Conservation (phyloP, 495 filamentous ascomycete species). For the Penicillium robsamsonii region DNA sequence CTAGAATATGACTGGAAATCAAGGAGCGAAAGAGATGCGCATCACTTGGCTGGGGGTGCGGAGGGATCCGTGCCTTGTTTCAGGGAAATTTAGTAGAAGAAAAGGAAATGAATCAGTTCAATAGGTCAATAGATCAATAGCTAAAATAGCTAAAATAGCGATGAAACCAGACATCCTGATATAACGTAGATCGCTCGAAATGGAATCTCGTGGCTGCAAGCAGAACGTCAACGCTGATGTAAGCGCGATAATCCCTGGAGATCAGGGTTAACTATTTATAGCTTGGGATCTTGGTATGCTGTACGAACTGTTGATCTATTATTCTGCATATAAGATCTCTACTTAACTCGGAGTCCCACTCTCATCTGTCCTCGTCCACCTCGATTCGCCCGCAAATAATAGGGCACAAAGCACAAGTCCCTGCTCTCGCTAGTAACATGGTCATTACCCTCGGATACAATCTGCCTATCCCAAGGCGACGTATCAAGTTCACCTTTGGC, state of each 20-base stretch:
- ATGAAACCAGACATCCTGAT: slow-evolving; percentile 1
- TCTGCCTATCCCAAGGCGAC: slow-evolving; percentile 28
- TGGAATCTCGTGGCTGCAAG: slow-evolving; percentile 38
- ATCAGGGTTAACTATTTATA: not conserved
- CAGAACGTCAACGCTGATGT: slow-evolving; percentile 33
- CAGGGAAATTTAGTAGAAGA: slow-evolving; percentile 13
- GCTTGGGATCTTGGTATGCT: not conserved
- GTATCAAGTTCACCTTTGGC: slow-evolving; percentile 19
- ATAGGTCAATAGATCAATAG: not conserved
- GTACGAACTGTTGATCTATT: no score
- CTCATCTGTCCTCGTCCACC: slow-evolving; percentile 54
- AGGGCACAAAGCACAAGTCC: slow-evolving; percentile 48
- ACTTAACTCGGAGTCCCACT: slow-evolving; percentile 28
- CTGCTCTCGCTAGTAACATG: slow-evolving; percentile 15
- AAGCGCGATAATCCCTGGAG: slow-evolving; percentile 8
- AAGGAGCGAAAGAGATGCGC: slow-evolving; percentile 15
- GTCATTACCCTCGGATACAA: slow-evolving; percentile 15
- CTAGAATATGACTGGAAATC: slow-evolving; percentile 12
- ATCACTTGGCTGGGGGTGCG: slow-evolving; percentile 21
- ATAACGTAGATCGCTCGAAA: slow-evolving; percentile 10
- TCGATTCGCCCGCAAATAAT: slow-evolving; percentile 51
- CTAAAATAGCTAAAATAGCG: not conserved
- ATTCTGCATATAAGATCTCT: not conserved
- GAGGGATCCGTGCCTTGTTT: slow-evolving; percentile 46
- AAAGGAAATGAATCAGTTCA: slow-evolving; percentile 2